Percentiles rank a stretch among this genome's conserved stretches.
phyloP scores from a whole-genome alignment of 192 early-diverging fungal species.

The Dimargaris cristalligena region DNA sequence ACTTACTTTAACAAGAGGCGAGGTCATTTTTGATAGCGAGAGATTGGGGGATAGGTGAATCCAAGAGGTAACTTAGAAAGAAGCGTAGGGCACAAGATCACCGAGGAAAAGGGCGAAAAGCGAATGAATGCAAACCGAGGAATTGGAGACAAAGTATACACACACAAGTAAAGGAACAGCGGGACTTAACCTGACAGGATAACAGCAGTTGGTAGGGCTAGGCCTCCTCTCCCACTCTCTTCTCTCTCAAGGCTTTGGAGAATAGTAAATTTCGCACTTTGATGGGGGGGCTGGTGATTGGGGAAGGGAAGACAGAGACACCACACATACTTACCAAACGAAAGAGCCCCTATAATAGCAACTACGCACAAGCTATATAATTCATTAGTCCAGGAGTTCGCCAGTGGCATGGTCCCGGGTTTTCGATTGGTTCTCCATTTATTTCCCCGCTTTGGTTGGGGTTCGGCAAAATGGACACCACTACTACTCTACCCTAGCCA shows the following conservation, averaged over 20 bases:
- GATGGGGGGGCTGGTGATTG: too few relatives aligned
- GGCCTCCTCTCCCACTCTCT: too few relatives aligned
- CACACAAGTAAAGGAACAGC: not conserved
- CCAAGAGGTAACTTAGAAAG: not conserved
- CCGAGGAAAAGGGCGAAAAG: not conserved
- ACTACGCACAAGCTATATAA: too few relatives aligned
- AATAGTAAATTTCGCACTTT: too few relatives aligned
- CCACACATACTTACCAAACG: too few relatives aligned
- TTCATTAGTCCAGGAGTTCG: too few relatives aligned
- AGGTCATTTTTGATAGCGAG: not conserved
- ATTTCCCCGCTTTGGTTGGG: too few relatives aligned
- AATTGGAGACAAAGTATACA: not conserved
- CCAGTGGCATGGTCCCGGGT: too few relatives aligned
- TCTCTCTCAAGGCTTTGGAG: too few relatives aligned
- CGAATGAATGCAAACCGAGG: not conserved
- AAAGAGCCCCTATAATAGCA: too few relatives aligned
- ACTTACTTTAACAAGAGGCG: constrained; percentile 1
- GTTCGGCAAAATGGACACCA: not conserved
- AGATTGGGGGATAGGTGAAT: not conserved
- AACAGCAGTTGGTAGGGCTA: not conserved
- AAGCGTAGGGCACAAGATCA: not conserved
- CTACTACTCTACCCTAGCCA: not conserved
- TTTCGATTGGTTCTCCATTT: too few relatives aligned
- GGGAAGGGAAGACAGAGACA: too few relatives aligned
- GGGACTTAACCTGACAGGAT: not conserved